phyloP scores from a whole-genome alignment of 2,329 filamentous ascomycete genomes.

The Stachybotrys chlorohalonatus region DNA sequence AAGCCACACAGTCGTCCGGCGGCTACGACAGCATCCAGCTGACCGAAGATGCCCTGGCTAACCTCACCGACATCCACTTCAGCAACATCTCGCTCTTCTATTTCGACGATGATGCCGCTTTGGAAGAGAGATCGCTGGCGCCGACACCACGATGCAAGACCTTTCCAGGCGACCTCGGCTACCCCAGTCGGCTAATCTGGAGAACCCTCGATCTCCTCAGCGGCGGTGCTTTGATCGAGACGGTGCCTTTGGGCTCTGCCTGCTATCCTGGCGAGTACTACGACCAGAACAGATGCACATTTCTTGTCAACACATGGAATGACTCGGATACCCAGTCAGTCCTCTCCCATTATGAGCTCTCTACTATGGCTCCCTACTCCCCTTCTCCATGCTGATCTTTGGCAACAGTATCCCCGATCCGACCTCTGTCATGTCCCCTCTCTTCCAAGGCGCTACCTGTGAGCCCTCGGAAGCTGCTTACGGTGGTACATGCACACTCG shows the following conservation, averaged over 20 bases:
- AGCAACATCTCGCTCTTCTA: background rate
- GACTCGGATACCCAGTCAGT: conserved; percentile 13
- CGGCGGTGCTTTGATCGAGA: conserved; percentile 21
- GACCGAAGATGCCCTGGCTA: background rate
- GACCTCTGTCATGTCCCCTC: conserved; percentile 29
- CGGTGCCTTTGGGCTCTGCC: conserved; percentile 19
- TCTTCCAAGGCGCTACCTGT: conserved; percentile 29
- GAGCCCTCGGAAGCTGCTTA: conserved; percentile 15
- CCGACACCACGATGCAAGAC: conserved; percentile 17
- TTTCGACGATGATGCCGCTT: background rate
- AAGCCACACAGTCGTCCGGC: background rate
- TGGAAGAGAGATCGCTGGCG: background rate
- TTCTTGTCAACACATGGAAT: conserved; percentile 17
- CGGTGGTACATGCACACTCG: conserved; percentile 21
- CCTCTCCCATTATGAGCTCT: background rate
- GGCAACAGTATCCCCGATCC: conserved; percentile 23
- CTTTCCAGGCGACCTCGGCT: conserved; percentile 20
- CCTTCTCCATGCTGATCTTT: background rate
- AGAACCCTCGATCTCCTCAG: conserved; percentile 23
- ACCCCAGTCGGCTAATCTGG: conserved; percentile 19
- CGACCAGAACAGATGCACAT: conserved; percentile 15
- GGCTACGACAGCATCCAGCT: background rate
- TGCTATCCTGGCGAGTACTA: conserved; percentile 20
- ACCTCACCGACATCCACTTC: background rate
- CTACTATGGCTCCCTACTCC: background rate